Evolutionary conservation across 2,329 filamentous ascomycete species (phyloP), one percentile per base, ranked within the genome.

Genomic region (Aspergillus pseudoviridinutans): DNA sequence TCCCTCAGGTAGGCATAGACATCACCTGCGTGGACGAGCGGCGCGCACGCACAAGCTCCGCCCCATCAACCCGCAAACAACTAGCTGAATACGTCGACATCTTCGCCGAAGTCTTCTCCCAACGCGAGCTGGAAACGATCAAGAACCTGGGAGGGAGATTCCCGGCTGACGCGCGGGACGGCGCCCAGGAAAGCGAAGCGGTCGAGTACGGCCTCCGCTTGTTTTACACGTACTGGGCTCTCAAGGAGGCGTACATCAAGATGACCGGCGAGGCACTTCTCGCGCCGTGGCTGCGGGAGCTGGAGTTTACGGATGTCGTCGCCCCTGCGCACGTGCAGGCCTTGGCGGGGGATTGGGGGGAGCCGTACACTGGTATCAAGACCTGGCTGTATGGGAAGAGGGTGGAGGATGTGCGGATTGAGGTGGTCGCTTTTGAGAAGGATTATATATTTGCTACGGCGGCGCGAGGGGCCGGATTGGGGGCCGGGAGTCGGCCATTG

Each of bases 171-270:
- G 63, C 47, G 27, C 51, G 56, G 46, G 63, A 61, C 17, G 50
- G 49, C 10, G 51, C 41, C 27, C 22, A 28, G 42, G 66, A 66
- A 38, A 61, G 57, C 49, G 57, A 63, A 66, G 63, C 79, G 44
- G 78, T 84, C n/a, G 78, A 82, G 38, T 80, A 82, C 20, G 84
- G 85, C 51, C 68, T 87, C 22, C 76, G 85, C 0, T 75, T 84
- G 1, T 88, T 88, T 68, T 88, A 87, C 62, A 81, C 84, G 0
- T 85, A 82, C 66, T 88, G 85, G 81, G 83, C 82, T 63, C 80
- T 85, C 56, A 87, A 87, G 66, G 85, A 88, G 66, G 84, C 85
- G 1, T 87, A 86, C 70, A 83, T 87, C 67, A 88, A 87, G 73
- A 82, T 88, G 66, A 83, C 84, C 4, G 85, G 85, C 6, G 85